Base-by-base conservation (phyloP, 116 monocot species). In the Trichopus zeylanicus region DNA sequence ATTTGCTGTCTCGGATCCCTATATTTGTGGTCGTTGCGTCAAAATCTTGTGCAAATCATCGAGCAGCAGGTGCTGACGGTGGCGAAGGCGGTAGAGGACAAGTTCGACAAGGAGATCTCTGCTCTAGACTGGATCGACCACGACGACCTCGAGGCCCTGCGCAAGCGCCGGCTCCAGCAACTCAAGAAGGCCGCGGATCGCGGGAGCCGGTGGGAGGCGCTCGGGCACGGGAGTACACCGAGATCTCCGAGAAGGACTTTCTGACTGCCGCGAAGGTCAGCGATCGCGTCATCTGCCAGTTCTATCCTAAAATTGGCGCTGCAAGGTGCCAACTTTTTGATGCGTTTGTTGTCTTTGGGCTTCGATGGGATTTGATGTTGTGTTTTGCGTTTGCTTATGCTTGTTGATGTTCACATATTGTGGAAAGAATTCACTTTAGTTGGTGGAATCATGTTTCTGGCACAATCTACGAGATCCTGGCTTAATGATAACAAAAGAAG, bases 251-350 rank as follows among this genome's bases (percentile, higher is more conserved):
- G 67, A 90, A 95, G 62, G 87, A 90, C 4, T 97, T 97, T 68
- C 90, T 97, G 29, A 42, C 84, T 10, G 70, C 84, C 11, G 86
- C 77, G 55, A 97, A 97, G 67, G 87, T 84, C 70, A 97, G 86
- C 62, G 95, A 97, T 16, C 78, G 86, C 23, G 78, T 90, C 20
- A 81, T 97, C 53, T 86, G 86, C 74, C 95, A 97, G 49, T 97
- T 97, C 77, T 90, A 83, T 67, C 81, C 24, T 76, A 90, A 35
- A 97, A 97, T 51, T 97, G 95, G 87, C 90, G 87, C 27, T 97
- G 91, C 76, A 90, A 89, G 95, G 95, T 90, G 57, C 28, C 15
- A 2, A 3, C 37, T 31, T 38, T 13, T 54, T 32, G 19, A 30
- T 16, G 15, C 29, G 16, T 28, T 42, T 13, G n/a, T n/a, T n/a